Evolutionary conservation across 306 rosid genomes (phyloP).

Genomic region (Prunus armeniaca): DNA sequence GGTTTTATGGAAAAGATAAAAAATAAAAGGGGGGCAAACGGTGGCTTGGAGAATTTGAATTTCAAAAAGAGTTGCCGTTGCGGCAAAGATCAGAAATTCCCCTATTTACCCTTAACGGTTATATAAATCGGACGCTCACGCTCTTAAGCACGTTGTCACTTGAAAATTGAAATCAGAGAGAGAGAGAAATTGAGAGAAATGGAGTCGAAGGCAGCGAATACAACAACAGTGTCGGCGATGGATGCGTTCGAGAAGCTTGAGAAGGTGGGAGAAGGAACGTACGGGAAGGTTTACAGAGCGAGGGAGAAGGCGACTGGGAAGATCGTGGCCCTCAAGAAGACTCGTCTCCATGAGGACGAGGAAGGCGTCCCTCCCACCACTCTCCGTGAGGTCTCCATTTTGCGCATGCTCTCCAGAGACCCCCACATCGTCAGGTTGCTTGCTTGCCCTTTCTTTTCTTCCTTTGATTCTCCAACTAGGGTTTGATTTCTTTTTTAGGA

Average conservation of each 20-base stretch:
- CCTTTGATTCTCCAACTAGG: background rate
- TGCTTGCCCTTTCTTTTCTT: background rate
- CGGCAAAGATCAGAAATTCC: conserved; percentile 16
- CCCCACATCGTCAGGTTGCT: conserved; percentile 76
- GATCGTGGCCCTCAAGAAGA: conserved; percentile 91
- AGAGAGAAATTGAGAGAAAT: conserved; percentile 8
- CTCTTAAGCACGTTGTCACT: background rate
- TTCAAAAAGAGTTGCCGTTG: conserved; percentile 59
- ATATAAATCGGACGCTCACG: conserved; percentile 3
- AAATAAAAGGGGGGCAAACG: background rate
- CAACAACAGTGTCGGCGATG: conserved; percentile 49
- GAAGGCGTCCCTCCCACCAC: conserved; percentile 99
- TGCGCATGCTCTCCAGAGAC: conserved; percentile 93
- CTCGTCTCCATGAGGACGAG: conserved; percentile 94
- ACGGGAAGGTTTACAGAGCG: conserved; percentile 88
- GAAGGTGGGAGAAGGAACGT: conserved; percentile 94
- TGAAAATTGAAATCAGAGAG: background rate
- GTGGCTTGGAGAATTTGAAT: conserved; percentile 33
- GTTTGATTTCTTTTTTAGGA: too few species aligned
- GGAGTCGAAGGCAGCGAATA: conserved; percentile 27
- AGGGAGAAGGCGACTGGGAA: conserved; percentile 78
- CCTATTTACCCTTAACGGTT: background rate
- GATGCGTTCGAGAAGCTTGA: conserved; percentile 87
- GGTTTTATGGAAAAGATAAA: background rate
- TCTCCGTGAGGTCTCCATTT: conserved; percentile 89